A percentile compares a stretch with the other conserved stretches of the same genome.
phyloP scores from a whole-genome alignment of 768 basidiomycete species.

The Chalciporus chontae region DNA sequence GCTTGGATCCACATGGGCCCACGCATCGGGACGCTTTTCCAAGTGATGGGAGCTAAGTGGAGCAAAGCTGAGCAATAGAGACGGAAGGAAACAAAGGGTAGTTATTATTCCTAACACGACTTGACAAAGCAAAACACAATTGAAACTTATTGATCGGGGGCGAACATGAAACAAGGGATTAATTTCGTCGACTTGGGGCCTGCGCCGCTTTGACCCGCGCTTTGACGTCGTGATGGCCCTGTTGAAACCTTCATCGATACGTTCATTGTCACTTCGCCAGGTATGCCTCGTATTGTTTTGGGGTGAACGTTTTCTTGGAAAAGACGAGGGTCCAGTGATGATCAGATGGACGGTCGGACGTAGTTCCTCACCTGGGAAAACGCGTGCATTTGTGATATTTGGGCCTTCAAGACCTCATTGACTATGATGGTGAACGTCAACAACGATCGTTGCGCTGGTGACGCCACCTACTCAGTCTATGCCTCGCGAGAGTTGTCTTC shows the following conservation, averaged over 20 bases:
- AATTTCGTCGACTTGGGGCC: too few relatives aligned
- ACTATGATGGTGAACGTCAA: constrained; percentile 42
- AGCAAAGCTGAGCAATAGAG: too few relatives aligned
- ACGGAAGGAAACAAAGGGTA: background rate
- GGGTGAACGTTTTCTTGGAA: constrained; percentile 70
- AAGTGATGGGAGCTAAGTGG: too few relatives aligned
- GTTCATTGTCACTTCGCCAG: constrained; percentile 32
- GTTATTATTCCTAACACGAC: background rate
- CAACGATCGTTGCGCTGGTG: background rate
- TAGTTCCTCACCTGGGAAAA: constrained; percentile 70
- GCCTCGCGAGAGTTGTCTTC: constrained; percentile 73
- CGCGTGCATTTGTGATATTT: constrained; percentile 81
- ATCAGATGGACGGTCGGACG: background rate
- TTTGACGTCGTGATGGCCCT: too few relatives aligned
- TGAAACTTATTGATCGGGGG: background rate
- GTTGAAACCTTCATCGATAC: too few relatives aligned
- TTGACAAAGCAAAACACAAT: background rate
- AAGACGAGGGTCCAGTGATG: background rate
- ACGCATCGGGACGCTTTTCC: too few relatives aligned
- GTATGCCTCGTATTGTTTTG: constrained; percentile 57
- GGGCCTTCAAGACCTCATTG: constrained; percentile 68
- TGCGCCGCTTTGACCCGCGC: too few relatives aligned
- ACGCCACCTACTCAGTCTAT: constrained; percentile 55
- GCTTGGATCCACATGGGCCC: too few relatives aligned
- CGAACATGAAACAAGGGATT: background rate